Conservation (phyloP, 805 yeast genomes). For the Lipomyces yamanashiensis region DNA sequence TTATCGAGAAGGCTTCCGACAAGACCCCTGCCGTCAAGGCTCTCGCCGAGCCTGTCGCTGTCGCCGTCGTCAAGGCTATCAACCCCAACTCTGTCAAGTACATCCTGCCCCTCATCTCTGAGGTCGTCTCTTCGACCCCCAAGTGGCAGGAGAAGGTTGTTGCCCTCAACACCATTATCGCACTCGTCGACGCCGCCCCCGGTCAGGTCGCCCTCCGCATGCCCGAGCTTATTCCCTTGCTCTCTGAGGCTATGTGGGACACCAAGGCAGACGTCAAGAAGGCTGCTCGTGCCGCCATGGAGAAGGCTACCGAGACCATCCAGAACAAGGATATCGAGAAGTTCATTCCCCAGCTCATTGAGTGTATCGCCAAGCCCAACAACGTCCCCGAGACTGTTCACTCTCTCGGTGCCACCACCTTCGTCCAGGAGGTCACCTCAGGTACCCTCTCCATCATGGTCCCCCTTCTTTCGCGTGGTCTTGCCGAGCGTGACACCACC, state of each 20-base stretch:
- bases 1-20: conserved; percentile 85
- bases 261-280: conserved; percentile 97
- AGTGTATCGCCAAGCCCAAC: conserved; percentile 95
- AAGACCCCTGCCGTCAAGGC: conserved; percentile 77
- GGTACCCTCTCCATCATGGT: conserved; percentile 99
- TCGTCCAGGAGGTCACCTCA: conserved; percentile 99
- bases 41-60: conserved; percentile 75
- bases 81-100: conserved; percentile 95
- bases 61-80: conserved; percentile 76
- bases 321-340: conserved; percentile 99
- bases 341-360: conserved; percentile 96
- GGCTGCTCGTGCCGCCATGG: conserved; percentile 94
- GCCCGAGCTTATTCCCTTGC: conserved; percentile 98
- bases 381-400: conserved; percentile 99
- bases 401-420: conserved; percentile 98
- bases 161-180: conserved; percentile 79
- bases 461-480: conserved; percentile 98
- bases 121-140: conserved; percentile 64
- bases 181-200: conserved; percentile 91
- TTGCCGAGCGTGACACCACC: conserved; percentile 98
- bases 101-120: conserved; percentile 78
- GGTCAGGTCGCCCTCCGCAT: conserved; percentile 96
- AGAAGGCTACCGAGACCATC: conserved; percentile 95
- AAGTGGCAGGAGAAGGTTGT: conserved; percentile 99
- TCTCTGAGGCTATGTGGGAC: conserved; percentile 99